A percentile compares a stretch with the other conserved stretches of the same genome.
Conservation (phyloP, 352 stramenopile species). For the Globisporangium acanthophoron region DNA sequence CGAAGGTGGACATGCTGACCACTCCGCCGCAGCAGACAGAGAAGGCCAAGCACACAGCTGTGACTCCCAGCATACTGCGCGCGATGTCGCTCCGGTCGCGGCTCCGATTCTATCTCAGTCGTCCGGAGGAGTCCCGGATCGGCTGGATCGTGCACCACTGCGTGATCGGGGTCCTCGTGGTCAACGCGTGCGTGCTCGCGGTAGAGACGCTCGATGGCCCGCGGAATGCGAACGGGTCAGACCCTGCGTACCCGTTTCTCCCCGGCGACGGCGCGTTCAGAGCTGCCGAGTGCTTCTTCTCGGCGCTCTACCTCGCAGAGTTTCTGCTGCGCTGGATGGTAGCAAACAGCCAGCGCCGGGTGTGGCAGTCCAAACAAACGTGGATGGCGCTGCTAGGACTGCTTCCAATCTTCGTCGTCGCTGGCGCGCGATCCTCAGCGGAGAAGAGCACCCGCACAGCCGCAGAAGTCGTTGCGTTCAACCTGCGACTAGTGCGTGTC, state of each 20-base stretch:
- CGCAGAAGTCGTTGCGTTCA: constrained; percentile 2
- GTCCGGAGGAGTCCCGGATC: constrained; percentile 32
- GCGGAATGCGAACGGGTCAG: constrained; percentile 22
- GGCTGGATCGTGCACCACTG: constrained; percentile 35
- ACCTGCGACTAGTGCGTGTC: constrained; percentile 30
- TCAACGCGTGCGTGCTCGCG: constrained; percentile 33
- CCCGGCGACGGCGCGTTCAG: constrained; percentile 23
- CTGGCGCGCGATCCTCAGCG: constrained; percentile 7
- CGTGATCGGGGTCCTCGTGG: constrained; percentile 26
- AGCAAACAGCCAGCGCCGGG: constrained; percentile 17
- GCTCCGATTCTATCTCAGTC: constrained; percentile 32
- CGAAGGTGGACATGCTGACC: not conserved
- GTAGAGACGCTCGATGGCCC: constrained; percentile 48
- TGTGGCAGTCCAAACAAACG: constrained; percentile 26
- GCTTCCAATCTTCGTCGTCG: constrained; percentile 23
- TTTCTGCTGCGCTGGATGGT: constrained; percentile 27
- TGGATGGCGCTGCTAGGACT: constrained; percentile 30
- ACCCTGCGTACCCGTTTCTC: constrained; percentile 42
- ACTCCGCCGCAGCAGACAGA: constrained; percentile 3
- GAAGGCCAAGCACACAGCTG: not conserved
- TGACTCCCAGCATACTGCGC: constrained; percentile 17
- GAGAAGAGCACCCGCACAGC: not conserved
- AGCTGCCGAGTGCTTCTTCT: constrained; percentile 24
- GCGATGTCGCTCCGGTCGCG: constrained; percentile 25
- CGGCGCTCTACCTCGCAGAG: constrained; percentile 38